phyloP scores from a whole-genome alignment of 202 grass and related monocot species.

The Setaria viridis region DNA sequence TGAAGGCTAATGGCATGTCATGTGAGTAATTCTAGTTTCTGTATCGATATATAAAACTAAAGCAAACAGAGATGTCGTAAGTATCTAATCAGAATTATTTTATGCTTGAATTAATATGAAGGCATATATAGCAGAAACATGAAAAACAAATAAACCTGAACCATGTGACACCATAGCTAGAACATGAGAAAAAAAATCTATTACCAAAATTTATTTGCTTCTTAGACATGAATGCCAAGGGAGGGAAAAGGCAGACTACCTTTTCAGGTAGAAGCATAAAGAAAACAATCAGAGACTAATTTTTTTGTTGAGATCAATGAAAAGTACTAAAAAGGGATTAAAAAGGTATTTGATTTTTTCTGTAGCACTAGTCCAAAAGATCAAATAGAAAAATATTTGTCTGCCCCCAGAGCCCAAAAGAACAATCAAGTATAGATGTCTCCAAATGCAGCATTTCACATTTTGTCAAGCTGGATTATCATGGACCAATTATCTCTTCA shows the following conservation, averaged over 20 bases:
- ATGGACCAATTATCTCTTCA: neutral
- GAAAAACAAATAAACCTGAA: neutral
- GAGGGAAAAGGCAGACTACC: neutral
- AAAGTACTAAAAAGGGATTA: neutral
- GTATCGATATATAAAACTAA: neutral
- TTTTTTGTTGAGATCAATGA: neutral
- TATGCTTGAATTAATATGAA: neutral
- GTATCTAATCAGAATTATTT: neutral
- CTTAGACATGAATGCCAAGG: neutral
- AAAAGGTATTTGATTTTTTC: too few relatives aligned
- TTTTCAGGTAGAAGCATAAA: neutral
- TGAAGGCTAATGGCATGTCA: neutral
- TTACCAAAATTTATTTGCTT: neutral
- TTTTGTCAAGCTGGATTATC: neutral
- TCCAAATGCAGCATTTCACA: neutral
- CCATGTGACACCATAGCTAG: neutral
- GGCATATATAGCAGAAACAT: neutral
- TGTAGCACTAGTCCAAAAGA: neutral
- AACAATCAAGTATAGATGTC: neutral
- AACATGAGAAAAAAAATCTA: neutral
- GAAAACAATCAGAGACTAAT: neutral
- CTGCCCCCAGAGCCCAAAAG: neutral
- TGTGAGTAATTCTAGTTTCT: neutral
- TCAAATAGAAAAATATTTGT: too few relatives aligned
- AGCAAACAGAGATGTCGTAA: neutral